Base-by-base conservation (phyloP, 108 stramenopile species). In the Stephanodiscus triporus region DNA sequence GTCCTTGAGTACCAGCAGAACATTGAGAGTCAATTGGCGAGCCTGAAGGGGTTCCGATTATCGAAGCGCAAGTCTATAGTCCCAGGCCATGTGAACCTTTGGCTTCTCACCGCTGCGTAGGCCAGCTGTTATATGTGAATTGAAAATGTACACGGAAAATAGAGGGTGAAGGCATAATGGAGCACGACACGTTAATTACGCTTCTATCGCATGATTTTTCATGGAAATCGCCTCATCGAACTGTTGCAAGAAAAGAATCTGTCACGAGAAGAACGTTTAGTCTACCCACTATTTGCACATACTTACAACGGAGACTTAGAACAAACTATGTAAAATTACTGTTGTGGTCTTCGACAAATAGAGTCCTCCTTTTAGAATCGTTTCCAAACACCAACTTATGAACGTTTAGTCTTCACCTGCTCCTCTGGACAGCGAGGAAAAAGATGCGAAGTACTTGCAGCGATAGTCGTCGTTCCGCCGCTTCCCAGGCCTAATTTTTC, bases 1-100 rank as follows among this genome's bases (percentile, higher is more conserved):
- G 88, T 92, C 30, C 47, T 90, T 16, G 93, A 94, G 67, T 94
- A 91, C 76, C 86, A 94, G 67, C 77, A 88, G 67, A 94, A 94
- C 76, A 94, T 94, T 42, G 86, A 94, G 26, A 67, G 76, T 36
- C 93, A 94, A 63, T 62, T 94, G 48, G 51, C 54, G 53, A 72
- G 48, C 17, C 53, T 74, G 17, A 20, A 47, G 22, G 81, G 77
- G 4, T 82, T 85, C 43, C 63, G 3, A 19, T 40, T 69, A 0
- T 54, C 55, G 29, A 77, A 68, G 58, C 64, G 70, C 40, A 50
- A 72, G 48, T 67, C 61, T 4, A 56, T 85, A 36, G 81, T 85
- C n/a, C 73, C 77, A 20, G 84, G 81, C 13, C 84, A 85, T 49
- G 84, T 85, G 14, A 78, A 78, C 36, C 59, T 85, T 66, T 85